Percentiles rank a stretch among this genome's conserved stretches.
Evolutionary conservation across 1,139 yeast genomes (phyloP).

Genomic region (Zygosaccharomyces pseudobailii): DNA sequence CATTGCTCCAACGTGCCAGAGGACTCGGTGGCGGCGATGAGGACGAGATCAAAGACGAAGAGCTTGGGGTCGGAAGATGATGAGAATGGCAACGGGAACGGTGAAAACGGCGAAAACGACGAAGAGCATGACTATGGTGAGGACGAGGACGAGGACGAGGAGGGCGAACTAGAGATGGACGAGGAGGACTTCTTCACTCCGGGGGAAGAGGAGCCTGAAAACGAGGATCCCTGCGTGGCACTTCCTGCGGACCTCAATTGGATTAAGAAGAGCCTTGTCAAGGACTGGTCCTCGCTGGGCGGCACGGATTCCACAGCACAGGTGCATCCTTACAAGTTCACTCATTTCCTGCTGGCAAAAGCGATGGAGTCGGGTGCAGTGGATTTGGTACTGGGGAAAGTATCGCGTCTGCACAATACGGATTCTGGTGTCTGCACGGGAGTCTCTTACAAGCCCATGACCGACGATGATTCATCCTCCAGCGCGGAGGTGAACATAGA

Average conservation of each 20-base stretch:
- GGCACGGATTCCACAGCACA: constrained; percentile 90
- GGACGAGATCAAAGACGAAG: constrained; percentile 1
- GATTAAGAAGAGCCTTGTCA: constrained; percentile 65
- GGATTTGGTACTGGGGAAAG: constrained; percentile 80
- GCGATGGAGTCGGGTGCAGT: constrained; percentile 84
- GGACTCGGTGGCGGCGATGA: background rate
- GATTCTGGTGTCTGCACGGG: constrained; percentile 11
- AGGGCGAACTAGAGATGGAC: constrained; percentile 11
- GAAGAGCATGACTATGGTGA: constrained; percentile 8
- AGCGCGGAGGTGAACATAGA: constrained; percentile 34
- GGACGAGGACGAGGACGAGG: constrained; percentile 5
- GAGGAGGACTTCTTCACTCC: constrained; percentile 8
- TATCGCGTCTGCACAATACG: constrained; percentile 40
- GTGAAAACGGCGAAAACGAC: background rate
- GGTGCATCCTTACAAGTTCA: constrained; percentile 92
- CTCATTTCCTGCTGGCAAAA: constrained; percentile 70
- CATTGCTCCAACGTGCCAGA: constrained; percentile 1
- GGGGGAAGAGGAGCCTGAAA: constrained; percentile 7
- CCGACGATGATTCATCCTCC: constrained; percentile 10
- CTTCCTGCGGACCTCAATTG: constrained; percentile 78
- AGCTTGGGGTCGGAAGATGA: background rate
- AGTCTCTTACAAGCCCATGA: constrained; percentile 9
- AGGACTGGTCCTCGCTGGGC: constrained; percentile 76
- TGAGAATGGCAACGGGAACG: background rate
- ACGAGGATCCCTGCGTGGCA: constrained; percentile 13